phyloP scores from a whole-genome alignment of 2,329 filamentous ascomycete genomes.

The Geosmithia morbida region DNA sequence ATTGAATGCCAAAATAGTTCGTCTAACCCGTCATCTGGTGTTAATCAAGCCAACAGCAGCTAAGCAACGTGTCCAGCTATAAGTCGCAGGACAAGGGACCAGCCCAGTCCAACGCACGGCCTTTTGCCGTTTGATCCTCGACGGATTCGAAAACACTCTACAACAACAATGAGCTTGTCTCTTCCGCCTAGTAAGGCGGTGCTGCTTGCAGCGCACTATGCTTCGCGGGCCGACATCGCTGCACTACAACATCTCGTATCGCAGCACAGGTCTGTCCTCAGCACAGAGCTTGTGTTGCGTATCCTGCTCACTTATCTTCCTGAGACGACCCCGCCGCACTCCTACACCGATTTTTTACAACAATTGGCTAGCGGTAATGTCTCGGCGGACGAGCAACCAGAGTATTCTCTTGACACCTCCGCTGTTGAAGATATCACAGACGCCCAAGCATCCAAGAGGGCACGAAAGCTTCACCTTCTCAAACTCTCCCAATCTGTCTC shows the following conservation, averaged over 20 bases:
- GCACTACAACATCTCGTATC: constrained; percentile 46
- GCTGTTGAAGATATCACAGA: constrained; percentile 44
- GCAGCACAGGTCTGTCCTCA: constrained; percentile 40
- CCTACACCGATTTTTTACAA: constrained; percentile 47
- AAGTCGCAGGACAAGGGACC: neutral
- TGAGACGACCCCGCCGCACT: constrained; percentile 48
- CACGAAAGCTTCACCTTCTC: constrained; percentile 47
- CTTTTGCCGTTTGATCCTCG: neutral
- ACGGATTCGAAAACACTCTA: neutral
- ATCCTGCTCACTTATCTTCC: constrained; percentile 67
- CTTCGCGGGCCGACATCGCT: constrained; percentile 49
- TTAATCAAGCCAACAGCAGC: neutral
- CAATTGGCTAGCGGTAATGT: constrained; percentile 32
- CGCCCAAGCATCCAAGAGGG: constrained; percentile 48
- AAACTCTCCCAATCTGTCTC: constrained; percentile 33
- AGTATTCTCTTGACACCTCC: constrained; percentile 32
- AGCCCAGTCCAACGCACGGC: neutral
- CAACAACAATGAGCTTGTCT: neutral
- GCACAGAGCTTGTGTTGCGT: constrained; percentile 50
- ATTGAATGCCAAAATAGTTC: neutral
- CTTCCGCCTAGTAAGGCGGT: constrained; percentile 55
- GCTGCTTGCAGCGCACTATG: constrained; percentile 57
- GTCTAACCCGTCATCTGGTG: neutral
- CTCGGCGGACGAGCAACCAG: constrained; percentile 2
- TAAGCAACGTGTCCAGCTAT: neutral